Conservation (phyloP, 2,329 filamentous ascomycete species). For the Xylariales sp. region DNA sequence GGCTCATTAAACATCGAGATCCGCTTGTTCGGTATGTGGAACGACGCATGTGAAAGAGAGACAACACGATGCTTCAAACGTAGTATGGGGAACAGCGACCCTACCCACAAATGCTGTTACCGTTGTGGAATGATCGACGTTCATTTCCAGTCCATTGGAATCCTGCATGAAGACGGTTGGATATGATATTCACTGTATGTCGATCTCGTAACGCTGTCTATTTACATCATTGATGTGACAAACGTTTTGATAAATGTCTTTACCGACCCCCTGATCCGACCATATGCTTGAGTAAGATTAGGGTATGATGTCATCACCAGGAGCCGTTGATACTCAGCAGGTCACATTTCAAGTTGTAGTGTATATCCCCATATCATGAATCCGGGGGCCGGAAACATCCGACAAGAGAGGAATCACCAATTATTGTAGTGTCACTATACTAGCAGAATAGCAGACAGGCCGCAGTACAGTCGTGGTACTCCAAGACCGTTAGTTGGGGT, state of each 20-base stretch:
- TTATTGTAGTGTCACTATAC: background rate
- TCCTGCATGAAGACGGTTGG: background rate
- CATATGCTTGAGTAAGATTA: background rate
- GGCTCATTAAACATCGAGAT: slow-evolving; percentile 24
- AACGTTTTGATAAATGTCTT: background rate
- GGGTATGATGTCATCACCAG: slow-evolving; percentile 33
- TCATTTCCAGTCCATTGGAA: slow-evolving; percentile 20
- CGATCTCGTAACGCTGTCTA: slow-evolving; percentile 25
- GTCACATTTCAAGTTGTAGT: background rate
- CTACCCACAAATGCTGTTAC: slow-evolving; percentile 11
- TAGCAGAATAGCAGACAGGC: background rate
- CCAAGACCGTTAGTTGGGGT: background rate
- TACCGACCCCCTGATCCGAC: slow-evolving; percentile 4
- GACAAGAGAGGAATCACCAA: background rate
- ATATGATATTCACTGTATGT: slow-evolving; percentile 19
- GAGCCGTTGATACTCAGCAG: background rate
- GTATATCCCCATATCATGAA: no score
- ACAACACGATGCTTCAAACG: background rate
- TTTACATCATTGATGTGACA: background rate
- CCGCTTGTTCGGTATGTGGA: background rate
- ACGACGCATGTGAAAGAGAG: background rate
- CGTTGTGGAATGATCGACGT: slow-evolving; percentile 24
- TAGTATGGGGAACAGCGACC: slow-evolving; percentile 11
- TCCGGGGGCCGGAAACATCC: background rate
- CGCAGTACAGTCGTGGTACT: background rate